Percentiles rank a stretch among this genome's conserved stretches.
phyloP scores from a whole-genome alignment of 2,329 filamentous ascomycete species.

The Aspergillus floridensis region DNA sequence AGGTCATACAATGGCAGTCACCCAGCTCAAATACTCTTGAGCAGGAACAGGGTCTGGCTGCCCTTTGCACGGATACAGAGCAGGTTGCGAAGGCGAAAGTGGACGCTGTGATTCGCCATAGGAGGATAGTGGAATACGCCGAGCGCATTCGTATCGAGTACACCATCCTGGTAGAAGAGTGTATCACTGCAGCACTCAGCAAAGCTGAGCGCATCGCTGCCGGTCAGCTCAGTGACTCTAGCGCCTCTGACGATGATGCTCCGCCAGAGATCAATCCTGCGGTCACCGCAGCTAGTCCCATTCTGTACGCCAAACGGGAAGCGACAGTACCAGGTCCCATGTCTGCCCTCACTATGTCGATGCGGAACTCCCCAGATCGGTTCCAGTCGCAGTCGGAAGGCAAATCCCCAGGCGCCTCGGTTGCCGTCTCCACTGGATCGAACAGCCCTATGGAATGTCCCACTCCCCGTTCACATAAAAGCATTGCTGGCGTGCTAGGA shows the following conservation, averaged over 20 bases:
- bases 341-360: conserved; percentile 56
- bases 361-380: conserved; percentile 55
- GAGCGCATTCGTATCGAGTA: conserved; percentile 95
- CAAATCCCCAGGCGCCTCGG: conserved; percentile 60
- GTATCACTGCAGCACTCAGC: conserved; percentile 84
- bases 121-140: conserved; percentile 90
- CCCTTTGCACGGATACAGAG: conserved; percentile 88
- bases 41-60: conserved; percentile 83
- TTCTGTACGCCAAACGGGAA: conserved; percentile 11
- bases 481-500: conserved; percentile 55
- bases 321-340: conserved; percentile 21
- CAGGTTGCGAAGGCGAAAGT: conserved; percentile 82
- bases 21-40: conserved; percentile 87
- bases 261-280: conserved; percentile 37
- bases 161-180: conserved; percentile 87
- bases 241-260: conserved; percentile 58
- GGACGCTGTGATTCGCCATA: conserved; percentile 86
- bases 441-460: conserved; percentile 88
- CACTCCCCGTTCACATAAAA: conserved; percentile 80
- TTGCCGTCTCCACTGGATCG: conserved; percentile 75
- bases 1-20: conserved; percentile 95
- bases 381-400: conserved; percentile 47
- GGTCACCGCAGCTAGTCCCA: conserved; percentile 8
- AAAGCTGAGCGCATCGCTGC: conserved; percentile 87
- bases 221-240: conserved; percentile 78